Conservation (phyloP, 2,329 filamentous ascomycete genomes). For the Verticillium zaregamsianum region DNA sequence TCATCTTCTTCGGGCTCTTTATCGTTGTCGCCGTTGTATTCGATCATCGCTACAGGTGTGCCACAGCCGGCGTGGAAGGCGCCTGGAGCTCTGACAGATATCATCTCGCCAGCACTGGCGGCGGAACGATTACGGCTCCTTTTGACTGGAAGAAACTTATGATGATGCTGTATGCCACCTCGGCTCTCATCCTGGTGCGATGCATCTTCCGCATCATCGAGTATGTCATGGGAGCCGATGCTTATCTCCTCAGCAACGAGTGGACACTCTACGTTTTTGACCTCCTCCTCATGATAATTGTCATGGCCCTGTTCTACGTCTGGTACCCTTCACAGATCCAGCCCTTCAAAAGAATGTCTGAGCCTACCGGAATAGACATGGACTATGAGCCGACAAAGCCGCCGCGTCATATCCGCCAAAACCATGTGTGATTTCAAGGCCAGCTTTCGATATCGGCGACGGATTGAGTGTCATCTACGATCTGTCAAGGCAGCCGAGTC, state of each 20-base stretch:
- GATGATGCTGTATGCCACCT: conserved; percentile 17
- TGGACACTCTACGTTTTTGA: conserved; percentile 31
- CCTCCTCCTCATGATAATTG: conserved; percentile 26
- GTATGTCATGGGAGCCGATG: conserved; percentile 29
- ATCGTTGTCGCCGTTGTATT: conserved; percentile 41
- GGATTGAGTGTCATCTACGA: too few relatives aligned
- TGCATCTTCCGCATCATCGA: conserved; percentile 37
- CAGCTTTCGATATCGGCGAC: too few relatives aligned
- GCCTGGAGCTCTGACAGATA: too few relatives aligned
- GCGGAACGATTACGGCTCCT: too few relatives aligned
- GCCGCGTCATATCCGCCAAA: too few relatives aligned
- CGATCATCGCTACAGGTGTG: conserved; percentile 25
- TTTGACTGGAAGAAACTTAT: conserved; percentile 26
- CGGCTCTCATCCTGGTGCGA: conserved; percentile 32
- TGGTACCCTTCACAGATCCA: too few relatives aligned
- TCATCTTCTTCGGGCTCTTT: conserved; percentile 52
- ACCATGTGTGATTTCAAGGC: too few relatives aligned
- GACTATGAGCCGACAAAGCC: too few relatives aligned
- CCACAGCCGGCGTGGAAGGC: conserved; percentile 13
- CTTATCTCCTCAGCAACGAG: conserved; percentile 27
- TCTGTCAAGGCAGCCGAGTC: too few relatives aligned
- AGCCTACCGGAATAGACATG: too few relatives aligned
- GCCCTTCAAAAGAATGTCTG: too few relatives aligned
- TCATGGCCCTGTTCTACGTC: conserved; percentile 14
- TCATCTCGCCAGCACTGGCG: too few relatives aligned